phyloP scores from a whole-genome alignment of 75 land plant genomes.

The Larix kaempferi region DNA sequence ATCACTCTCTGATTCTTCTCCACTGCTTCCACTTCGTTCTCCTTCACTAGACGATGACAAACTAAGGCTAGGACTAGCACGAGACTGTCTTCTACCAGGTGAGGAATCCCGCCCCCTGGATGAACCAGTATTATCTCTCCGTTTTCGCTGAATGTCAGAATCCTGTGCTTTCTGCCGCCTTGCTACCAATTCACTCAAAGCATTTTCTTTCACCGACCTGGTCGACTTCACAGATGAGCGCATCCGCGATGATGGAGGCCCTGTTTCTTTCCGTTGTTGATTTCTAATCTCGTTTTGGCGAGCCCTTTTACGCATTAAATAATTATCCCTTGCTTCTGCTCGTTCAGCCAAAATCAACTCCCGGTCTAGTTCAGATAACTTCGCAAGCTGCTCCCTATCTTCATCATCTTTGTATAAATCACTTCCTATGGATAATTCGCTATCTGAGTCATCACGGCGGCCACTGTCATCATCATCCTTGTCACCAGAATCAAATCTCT shows the following conservation, averaged over 20 bases:
- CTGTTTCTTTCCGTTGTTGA: slow-evolving; percentile 14
- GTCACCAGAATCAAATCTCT: slow-evolving; percentile 63
- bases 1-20: slow-evolving; percentile 52
- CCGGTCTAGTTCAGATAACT: slow-evolving; percentile 68
- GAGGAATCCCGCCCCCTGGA: slow-evolving; percentile 26
- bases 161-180: slow-evolving; percentile 75
- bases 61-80: neutral
- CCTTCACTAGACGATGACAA: neutral
- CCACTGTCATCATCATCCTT: slow-evolving; percentile 45
- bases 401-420: slow-evolving; percentile 93
- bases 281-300: slow-evolving; percentile 9
- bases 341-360: slow-evolving; percentile 74
- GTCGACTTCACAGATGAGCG: slow-evolving; percentile 40
- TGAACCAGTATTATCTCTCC: slow-evolving; percentile 36
- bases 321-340: slow-evolving; percentile 51
- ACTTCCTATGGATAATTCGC: slow-evolving; percentile 63
- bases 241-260: slow-evolving; percentile 23
- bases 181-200: slow-evolving; percentile 75
- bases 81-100: slow-evolving; percentile 32
- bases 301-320: slow-evolving; percentile 40
- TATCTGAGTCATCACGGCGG: slow-evolving; percentile 65
- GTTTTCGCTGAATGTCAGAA: slow-evolving; percentile 39
- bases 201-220: slow-evolving; percentile 50
- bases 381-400: slow-evolving; percentile 56
- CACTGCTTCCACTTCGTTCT: slow-evolving; percentile 9